Evolutionary conservation across 306 rosid genomes (phyloP), one percentile per base, ranked within the genome.

Genomic region (Quercus cerris): DNA sequence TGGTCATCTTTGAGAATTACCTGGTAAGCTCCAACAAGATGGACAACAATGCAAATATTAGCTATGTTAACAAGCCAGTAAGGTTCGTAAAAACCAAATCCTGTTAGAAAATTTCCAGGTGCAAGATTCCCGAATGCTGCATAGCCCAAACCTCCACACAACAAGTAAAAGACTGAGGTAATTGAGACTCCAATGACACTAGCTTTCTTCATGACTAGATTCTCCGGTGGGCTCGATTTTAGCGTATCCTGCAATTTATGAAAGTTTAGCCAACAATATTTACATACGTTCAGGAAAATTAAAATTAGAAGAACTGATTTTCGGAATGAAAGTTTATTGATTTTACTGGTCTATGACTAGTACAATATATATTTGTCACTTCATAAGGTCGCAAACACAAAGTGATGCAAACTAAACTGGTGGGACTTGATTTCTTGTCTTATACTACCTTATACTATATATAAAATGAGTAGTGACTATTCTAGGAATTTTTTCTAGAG

Each of bases 31-130:
- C 88, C 88, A 0, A 86, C 84, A 1, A 86, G 76, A 84, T 86
- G 91, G 75, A 88, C n/a, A 69, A 81, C 6, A 59, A 88, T 49
- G 71, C 84, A 84, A 33, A 80, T 12, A 77, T 88, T 88, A 19
- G 74, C 89, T 67, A 86, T 66, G 80, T 88, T 88, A 71, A 86
- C 31, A 0, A 86, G 77, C 88, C 89, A 86, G 73, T 14, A 88
- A 3, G 91, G 91, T 77, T 88, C 89, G 56, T 84, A 86, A 75
- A 88, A 88, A 4, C 91, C 91, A 84, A 88, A 88, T 78, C 91
- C 91, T 66, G 91, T 88, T 56, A 86, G 80, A 72, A 88, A 86
- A 73, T 88, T 88, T 73, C 88, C 91, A 1, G 91, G 88, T 44
- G 89, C 86, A 3, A 22, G 17, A 69, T 86, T 86, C 20, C 89